Evolutionary conservation across 2,329 filamentous ascomycete genomes (phyloP).

Genomic region (Raffaelea albimanens): DNA sequence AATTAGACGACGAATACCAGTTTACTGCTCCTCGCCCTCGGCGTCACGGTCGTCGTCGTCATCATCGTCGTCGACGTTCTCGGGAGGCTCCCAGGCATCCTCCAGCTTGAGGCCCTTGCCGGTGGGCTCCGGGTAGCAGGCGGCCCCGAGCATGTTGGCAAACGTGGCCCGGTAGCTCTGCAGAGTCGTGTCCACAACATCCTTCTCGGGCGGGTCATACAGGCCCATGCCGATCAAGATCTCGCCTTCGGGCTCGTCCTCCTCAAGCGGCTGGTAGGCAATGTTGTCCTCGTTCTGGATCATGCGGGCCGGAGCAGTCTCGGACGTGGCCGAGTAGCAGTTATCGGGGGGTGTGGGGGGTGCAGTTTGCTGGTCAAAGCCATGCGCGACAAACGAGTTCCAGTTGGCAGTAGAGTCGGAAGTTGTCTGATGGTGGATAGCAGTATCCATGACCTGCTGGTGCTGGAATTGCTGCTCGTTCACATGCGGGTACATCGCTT

Average conservation of each 20-base stretch:
- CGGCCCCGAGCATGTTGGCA: constrained; percentile 42
- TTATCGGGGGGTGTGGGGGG: constrained; percentile 47
- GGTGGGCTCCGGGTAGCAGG: constrained; percentile 34
- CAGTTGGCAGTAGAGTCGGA: constrained; percentile 5
- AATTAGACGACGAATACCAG: background rate
- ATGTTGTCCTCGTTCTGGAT: constrained; percentile 38
- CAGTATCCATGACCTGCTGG: background rate
- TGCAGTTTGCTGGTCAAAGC: constrained; percentile 32
- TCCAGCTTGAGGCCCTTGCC: constrained; percentile 74
- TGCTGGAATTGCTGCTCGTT: background rate
- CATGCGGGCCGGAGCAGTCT: constrained; percentile 34
- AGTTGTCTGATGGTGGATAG: background rate
- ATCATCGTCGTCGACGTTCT: constrained; percentile 49
- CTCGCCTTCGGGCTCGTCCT: constrained; percentile 51
- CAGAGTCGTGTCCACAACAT: constrained; percentile 36
- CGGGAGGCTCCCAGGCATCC: constrained; percentile 66
- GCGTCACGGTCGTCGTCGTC: constrained; percentile 36
- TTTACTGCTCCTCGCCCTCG: constrained; percentile 21
- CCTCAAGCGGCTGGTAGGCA: constrained; percentile 38
- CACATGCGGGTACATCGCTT: background rate
- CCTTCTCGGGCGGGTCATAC: constrained; percentile 61
- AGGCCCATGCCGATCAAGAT: constrained; percentile 75
- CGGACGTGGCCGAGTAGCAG: constrained; percentile 40
- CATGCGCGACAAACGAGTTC: constrained; percentile 6
- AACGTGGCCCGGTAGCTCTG: constrained; percentile 47